These are phyloP conservation scores for Gracilaria vermiculophylla DNA, from an alignment of 23 red algal genomes.

Conservation along the genomic window DNA sequence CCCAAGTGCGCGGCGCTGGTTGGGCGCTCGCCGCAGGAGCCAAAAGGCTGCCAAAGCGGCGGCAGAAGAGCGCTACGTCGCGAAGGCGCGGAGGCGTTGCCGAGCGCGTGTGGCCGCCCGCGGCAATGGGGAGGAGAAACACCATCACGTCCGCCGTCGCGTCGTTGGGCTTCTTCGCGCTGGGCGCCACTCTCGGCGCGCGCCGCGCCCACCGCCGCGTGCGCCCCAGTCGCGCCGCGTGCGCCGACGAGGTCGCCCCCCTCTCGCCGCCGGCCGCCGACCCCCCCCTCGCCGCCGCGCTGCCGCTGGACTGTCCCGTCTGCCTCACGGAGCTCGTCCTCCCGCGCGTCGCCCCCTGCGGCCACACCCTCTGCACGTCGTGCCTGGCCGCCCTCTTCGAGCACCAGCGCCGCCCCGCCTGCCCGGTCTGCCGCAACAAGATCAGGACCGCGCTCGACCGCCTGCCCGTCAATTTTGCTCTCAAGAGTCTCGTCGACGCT, in stretches of 20 bases:
- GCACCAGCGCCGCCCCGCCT: constrained; percentile 51
- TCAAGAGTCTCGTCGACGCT: constrained; percentile 51
- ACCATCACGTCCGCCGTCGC: constrained; percentile 18
- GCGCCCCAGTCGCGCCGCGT: not conserved
- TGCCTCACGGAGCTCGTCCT: constrained; percentile 57
- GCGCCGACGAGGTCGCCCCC: not conserved
- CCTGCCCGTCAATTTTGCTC: constrained; percentile 63
- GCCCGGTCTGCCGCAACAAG: constrained; percentile 60
- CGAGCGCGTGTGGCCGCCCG: not conserved
- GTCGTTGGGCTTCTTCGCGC: constrained; percentile 40
- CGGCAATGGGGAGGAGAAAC: constrained; percentile 39
- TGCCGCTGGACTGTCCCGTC: constrained; percentile 52
- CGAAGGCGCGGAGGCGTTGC: not conserved
- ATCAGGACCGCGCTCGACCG: constrained; percentile 26
- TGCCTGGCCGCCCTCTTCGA: constrained; percentile 45
- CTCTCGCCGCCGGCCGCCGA: not conserved
- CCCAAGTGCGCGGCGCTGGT: no score
- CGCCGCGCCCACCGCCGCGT: constrained; percentile 1
- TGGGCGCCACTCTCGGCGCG: constrained; percentile 43
- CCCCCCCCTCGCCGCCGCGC: not conserved
- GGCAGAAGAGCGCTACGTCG: no score
- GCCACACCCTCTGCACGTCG: constrained; percentile 58
- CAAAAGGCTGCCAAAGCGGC: no score
- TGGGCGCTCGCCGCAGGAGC: no score
- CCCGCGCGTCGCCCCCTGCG: constrained; percentile 53